Base-by-base conservation (phyloP, 441 rosid species). In the Pelargonium cotyledonis region DNA sequence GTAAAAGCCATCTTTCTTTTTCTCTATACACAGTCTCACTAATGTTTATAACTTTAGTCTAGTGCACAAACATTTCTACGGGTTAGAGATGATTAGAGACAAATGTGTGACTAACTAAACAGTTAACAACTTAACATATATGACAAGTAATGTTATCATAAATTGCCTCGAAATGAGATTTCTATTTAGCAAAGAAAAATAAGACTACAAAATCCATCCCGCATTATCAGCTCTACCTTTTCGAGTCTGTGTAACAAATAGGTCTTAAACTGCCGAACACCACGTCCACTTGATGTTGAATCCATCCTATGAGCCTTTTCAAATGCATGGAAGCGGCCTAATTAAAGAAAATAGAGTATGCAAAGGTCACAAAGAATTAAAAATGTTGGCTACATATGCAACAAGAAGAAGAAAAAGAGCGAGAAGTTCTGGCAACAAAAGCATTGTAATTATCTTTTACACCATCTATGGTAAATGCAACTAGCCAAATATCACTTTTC, bases 221-320 rank as follows among this genome's bases (percentile, higher is more conserved):
- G 8, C 67, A 41, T 41, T 40, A 63, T 14, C 16, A 70, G 65
- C 38, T 64, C 40, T 89, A 95, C 99, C 96, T 49, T 80, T 82
- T 95, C 96, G 67, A 92, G 86, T 77, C 78, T 87, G 73, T 88
- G 96, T 79, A 95, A 79, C 58, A 95, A 76, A 78, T 88, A 89
- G 66, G 97, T 92, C 91, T 92, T 95, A 74, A 90, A 95, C 72
- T 95, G 98, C 65, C 97, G 95, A 35, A 92, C 96, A 51, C 99
- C 98, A 16, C 94, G 86, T 73, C 99, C 99, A 69, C 66, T 58
- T 35, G 99, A 88, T 2, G 74, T 62, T 60, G 89, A 90, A 72
- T 92, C 98, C 89, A 80, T 80, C 70, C 2, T 74, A 72, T 92
- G 97, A 82, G 96, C 95, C 82, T 69, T 89, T 85, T 95, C 98